phyloP scores from a whole-genome alignment of 2,329 filamentous ascomycete species.

The Claviceps humidiphila region DNA sequence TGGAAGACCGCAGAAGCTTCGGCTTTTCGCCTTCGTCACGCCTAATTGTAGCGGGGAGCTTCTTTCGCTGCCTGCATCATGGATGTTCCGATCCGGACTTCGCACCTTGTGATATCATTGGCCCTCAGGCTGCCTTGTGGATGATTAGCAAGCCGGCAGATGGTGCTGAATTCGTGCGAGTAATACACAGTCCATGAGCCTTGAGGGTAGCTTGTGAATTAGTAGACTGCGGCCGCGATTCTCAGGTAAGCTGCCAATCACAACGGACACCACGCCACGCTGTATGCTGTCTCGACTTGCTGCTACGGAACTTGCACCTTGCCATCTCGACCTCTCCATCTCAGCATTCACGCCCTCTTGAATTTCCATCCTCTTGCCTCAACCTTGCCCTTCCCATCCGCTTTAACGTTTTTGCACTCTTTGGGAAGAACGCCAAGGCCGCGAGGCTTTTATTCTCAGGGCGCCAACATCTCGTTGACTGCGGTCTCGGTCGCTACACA shows the following conservation, averaged over 20 bases:
- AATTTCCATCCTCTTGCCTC: constrained; percentile 4
- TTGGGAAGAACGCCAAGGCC: neutral
- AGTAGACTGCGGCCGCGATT: neutral
- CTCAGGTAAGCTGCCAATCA: neutral
- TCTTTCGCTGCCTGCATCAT: constrained; percentile 14
- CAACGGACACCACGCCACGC: too few relatives aligned
- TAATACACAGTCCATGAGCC: constrained; percentile 1
- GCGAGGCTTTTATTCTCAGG: neutral
- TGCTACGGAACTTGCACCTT: constrained; percentile 3
- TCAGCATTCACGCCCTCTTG: constrained; percentile 8
- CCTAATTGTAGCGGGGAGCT: neutral
- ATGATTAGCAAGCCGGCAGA: neutral
- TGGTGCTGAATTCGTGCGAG: constrained; percentile 4
- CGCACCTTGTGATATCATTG: constrained; percentile 22
- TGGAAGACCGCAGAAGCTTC: constrained; percentile 5
- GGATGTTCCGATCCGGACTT: constrained; percentile 22
- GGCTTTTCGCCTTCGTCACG: constrained; percentile 5
- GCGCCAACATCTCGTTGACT: neutral
- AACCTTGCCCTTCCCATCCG: neutral
- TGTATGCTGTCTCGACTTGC: neutral
- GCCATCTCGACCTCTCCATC: constrained; percentile 13
- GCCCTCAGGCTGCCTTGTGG: constrained; percentile 10
- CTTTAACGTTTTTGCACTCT: constrained; percentile 4
- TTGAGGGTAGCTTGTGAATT: neutral
- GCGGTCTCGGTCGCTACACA: constrained; percentile 11